phyloP scores from a whole-genome alignment of 2,329 filamentous ascomycete genomes.

The Colletotrichum sojae region DNA sequence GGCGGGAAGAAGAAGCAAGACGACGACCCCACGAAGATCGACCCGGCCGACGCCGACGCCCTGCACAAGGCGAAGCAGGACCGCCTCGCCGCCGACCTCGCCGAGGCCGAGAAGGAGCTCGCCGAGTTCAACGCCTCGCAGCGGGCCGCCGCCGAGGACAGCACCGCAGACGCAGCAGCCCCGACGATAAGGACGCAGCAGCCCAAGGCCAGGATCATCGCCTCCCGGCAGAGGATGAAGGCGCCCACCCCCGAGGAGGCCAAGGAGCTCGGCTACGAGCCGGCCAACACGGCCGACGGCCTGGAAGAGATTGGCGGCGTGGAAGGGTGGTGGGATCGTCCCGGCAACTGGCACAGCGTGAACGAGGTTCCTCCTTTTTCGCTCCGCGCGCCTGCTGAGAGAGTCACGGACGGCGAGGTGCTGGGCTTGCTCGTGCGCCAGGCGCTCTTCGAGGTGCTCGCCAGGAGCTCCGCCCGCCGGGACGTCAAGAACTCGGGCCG shows the following conservation, averaged over 20 bases:
- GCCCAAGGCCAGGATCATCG: too few relatives aligned
- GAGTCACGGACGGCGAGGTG: constrained; percentile 58
- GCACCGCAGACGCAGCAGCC: not conserved
- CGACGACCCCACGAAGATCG: constrained; percentile 47
- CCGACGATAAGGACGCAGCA: too few relatives aligned
- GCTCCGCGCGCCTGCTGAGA: constrained; percentile 49
- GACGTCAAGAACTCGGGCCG: too few relatives aligned
- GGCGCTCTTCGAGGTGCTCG: constrained; percentile 67
- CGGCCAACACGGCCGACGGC: constrained; percentile 60
- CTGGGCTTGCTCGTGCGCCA: constrained; percentile 65
- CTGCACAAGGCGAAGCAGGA: constrained; percentile 51
- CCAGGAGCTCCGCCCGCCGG: constrained; percentile 35
- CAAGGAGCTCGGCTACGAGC: constrained; percentile 55
- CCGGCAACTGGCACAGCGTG: constrained; percentile 65
- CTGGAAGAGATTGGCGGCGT: constrained; percentile 64
- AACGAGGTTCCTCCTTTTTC: constrained; percentile 57
- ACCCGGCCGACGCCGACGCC: constrained; percentile 54
- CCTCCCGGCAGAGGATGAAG: not conserved
- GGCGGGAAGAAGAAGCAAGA: constrained; percentile 52
- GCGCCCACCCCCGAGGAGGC: not conserved
- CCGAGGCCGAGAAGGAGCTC: constrained; percentile 41
- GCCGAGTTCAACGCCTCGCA: constrained; percentile 32
- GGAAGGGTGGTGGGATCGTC: constrained; percentile 67
- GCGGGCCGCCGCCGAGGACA: not conserved
- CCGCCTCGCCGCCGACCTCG: constrained; percentile 44